A percentile compares a stretch with the other conserved stretches of the same genome.
phyloP scores from a whole-genome alignment of 768 basidiomycete genomes.

The Phaeotremella fagi region DNA sequence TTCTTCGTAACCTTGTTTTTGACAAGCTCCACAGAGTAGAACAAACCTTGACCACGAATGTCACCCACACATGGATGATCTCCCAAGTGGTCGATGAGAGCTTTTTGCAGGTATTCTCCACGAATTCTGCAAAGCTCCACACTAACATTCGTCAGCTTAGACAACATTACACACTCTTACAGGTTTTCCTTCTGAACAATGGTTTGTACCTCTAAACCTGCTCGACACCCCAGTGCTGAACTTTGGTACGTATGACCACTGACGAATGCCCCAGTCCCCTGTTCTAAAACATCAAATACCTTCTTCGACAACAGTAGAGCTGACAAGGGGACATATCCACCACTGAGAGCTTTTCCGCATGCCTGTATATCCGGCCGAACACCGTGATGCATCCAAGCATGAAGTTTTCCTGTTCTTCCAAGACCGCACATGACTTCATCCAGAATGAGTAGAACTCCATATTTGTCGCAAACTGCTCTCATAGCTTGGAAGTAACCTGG shows the following conservation, averaged over 20 bases:
- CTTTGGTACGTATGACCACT: constrained; percentile 52
- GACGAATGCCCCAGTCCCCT: constrained; percentile 45
- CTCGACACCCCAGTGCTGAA: constrained; percentile 64
- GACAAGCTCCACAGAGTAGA: constrained; percentile 82
- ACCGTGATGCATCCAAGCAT: constrained; percentile 76
- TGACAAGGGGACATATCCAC: constrained; percentile 74
- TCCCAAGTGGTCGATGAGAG: constrained; percentile 37
- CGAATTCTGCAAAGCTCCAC: constrained; percentile 61
- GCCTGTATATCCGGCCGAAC: constrained; percentile 78
- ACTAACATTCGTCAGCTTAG: background rate
- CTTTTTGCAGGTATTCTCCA: constrained; percentile 58
- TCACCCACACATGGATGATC: constrained; percentile 62
- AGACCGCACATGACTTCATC: constrained; percentile 92
- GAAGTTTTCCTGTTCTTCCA: constrained; percentile 83
- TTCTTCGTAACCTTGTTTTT: constrained; percentile 51
- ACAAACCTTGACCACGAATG: constrained; percentile 75
- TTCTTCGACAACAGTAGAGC: constrained; percentile 70
- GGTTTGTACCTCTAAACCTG: constrained; percentile 75
- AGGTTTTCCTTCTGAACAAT: constrained; percentile 67
- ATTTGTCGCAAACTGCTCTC: too few species aligned
- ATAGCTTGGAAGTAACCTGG: constrained; percentile 75
- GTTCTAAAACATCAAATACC: constrained; percentile 65
- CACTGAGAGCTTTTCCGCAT: constrained; percentile 82
- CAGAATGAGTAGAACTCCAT: too few species aligned
- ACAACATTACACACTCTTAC: too few species aligned